phyloP scores from a whole-genome alignment of 306 rosid species.

The Citrullus amarus region DNA sequence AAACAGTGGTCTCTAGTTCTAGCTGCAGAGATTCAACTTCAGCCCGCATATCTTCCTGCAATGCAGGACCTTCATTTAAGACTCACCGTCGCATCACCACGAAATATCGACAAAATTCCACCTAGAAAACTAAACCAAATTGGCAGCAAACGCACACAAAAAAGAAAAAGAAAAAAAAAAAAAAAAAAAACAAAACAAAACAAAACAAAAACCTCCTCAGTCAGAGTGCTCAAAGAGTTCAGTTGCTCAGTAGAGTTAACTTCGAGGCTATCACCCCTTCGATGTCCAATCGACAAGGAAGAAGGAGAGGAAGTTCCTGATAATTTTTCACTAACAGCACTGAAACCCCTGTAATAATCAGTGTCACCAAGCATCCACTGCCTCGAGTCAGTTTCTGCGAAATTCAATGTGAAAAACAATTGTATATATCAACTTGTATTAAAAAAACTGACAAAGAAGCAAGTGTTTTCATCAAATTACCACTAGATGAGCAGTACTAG shows the following conservation, averaged over 20 bases:
- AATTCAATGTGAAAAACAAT: slow-evolving; percentile 13
- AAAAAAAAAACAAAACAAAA: no score
- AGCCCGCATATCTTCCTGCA: slow-evolving; percentile 40
- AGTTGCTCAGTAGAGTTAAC: slow-evolving; percentile 15
- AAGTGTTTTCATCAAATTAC: slow-evolving; percentile 35
- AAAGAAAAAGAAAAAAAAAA: no score
- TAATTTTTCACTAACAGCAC: slow-evolving; percentile 20
- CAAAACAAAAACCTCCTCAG: slow-evolving; percentile 19
- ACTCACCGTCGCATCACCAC: slow-evolving; percentile 1
- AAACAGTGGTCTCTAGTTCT: slow-evolving; percentile 62
- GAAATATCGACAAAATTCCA: neutral
- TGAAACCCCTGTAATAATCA: slow-evolving; percentile 18
- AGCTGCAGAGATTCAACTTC: slow-evolving; percentile 51
- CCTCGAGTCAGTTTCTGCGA: slow-evolving; percentile 27
- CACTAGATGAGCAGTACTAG: slow-evolving; percentile 26
- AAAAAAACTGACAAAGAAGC: slow-evolving; percentile 8
- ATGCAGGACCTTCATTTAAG: slow-evolving; percentile 7
- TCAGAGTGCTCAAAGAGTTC: slow-evolving; percentile 32
- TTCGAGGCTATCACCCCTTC: slow-evolving; percentile 27
- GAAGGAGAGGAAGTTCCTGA: slow-evolving; percentile 23
- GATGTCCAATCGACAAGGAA: slow-evolving; percentile 15
- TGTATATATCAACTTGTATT: neutral
- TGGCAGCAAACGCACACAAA: neutral
- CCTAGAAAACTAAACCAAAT: neutral
- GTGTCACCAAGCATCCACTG: slow-evolving; percentile 18